Evolutionary conservation across 495 filamentous ascomycete species (phyloP), one percentile per base, ranked within the genome.

Genomic region (Xylaria flabelliformis): DNA sequence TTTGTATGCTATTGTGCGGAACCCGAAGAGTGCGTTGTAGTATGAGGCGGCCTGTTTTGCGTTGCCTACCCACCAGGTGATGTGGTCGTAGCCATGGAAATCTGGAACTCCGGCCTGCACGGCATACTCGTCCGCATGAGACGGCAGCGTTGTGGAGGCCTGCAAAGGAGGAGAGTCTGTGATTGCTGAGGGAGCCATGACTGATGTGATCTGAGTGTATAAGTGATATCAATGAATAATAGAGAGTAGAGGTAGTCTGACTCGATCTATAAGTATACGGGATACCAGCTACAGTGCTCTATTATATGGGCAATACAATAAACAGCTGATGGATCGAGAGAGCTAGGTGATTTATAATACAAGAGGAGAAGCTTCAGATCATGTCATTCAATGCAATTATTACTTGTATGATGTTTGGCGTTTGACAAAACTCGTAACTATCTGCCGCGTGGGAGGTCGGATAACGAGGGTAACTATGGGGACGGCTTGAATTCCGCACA

Each of bases 1-100:
- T 17, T 86, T 86, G 80, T 96, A 97, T 69, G 95, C 95, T 63
- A 97, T 79, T 1, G 88, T 89, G 70, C 85, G 83, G 86, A 97
- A 97, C 51, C 93, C 94, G 84, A 97, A 91, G 72, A 91, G 91
- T 12, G 91, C 90, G 79, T 91, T 91, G 83, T 96, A 97, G 85
- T 91, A 97, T 63, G 89, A 86, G 53, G 93, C 94, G 0, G 92
- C 93, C 86, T 97, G 94, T 83, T 97, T 97, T 75, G 95, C 95
- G 81, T 98, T 98, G 75, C 94, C 94, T 7, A 98, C 95, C 80
- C 93, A 97, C 94, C 94, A 97, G 76, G 92, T 91, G 59, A 97
- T 86, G 78, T 97, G 92, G 83, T 96, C 91, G 76, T 97, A 97
- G 79, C 93, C 94, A 32, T 87, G 87, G 82, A 94, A 96, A 77